These are phyloP conservation scores for Mycogone perniciosa DNA, from an alignment of 2,329 filamentous ascomycete genomes.

Conservation along the genomic window DNA sequence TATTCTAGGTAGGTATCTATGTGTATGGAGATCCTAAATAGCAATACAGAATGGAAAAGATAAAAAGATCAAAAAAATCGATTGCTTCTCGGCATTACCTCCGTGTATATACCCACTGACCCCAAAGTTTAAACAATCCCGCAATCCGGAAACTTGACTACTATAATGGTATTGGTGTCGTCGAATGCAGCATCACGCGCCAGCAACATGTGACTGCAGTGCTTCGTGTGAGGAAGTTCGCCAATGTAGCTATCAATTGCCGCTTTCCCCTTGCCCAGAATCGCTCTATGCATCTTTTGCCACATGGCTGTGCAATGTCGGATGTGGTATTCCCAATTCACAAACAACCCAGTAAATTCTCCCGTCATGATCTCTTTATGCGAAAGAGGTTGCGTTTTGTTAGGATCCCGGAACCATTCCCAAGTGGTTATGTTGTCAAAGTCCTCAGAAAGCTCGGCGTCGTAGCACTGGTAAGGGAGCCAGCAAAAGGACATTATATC, in stretches of 20 bases:
- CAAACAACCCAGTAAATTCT: constrained; percentile 4
- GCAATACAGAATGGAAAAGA: too few relatives aligned
- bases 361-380: constrained; percentile 8
- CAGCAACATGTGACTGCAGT: too few relatives aligned
- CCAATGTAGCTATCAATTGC: constrained; percentile 8
- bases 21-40: too few relatives aligned
- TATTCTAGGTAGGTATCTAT: too few relatives aligned
- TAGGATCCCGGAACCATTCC: constrained; percentile 6
- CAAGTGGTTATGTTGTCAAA: neutral
- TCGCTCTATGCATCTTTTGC: constrained; percentile 11
- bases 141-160: too few relatives aligned
- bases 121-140: too few relatives aligned
- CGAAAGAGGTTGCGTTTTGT: constrained; percentile 1
- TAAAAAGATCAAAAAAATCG: too few relatives aligned
- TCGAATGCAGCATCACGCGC: too few relatives aligned
- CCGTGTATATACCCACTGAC: too few relatives aligned
- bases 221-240: neutral
- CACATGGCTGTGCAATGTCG: constrained; percentile 12
- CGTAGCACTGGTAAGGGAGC: constrained; percentile 9
- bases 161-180: too few relatives aligned
- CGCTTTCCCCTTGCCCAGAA: neutral
- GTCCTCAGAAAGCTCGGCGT: constrained; percentile 2
- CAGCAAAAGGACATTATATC: constrained; percentile 11
- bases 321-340: constrained; percentile 11
- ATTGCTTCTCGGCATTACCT: too few relatives aligned